Conservation (phyloP, 208 protist species). For the Trypanosomatidae sp. region DNA sequence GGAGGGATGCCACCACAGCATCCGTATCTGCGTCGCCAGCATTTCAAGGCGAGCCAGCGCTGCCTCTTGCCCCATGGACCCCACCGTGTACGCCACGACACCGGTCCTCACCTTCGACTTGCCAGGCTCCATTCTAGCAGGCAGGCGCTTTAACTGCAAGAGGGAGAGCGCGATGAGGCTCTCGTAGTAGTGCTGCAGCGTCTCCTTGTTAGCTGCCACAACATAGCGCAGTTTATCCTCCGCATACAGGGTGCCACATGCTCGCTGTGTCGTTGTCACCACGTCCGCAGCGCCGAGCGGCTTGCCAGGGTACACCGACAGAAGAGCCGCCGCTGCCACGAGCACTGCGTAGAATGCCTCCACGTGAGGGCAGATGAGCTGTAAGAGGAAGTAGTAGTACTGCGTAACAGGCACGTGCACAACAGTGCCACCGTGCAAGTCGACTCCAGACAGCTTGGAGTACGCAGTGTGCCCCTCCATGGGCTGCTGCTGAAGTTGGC, state of each 20-base stretch:
- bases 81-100: conserved; percentile 11
- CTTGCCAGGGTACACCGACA: conserved; percentile 23
- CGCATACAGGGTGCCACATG: conserved; percentile 19
- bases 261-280: conserved; percentile 24
- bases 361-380: conserved; percentile 60
- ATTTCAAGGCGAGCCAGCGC: conserved; percentile 23
- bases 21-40: conserved; percentile 29
- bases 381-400: conserved; percentile 52
- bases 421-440: neutral
- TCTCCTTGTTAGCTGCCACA: conserved; percentile 47
- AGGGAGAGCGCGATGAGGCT: conserved; percentile 25
- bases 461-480: neutral
- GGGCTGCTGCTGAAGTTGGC: conserved; percentile 31
- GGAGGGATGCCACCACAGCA: conserved; percentile 27
- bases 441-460: neutral
- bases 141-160: conserved; percentile 14
- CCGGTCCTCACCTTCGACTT: conserved; percentile 9
- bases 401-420: conserved; percentile 32
- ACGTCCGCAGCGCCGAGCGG: conserved; percentile 18
- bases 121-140: neutral
- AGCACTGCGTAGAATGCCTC: conserved; percentile 49
- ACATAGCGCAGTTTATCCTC: conserved; percentile 33
- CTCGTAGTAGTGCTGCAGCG: conserved; percentile 42
- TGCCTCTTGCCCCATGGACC: conserved; percentile 12
- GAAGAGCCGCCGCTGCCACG: conserved; percentile 17